These are phyloP conservation scores for Inosperma sp. DNA, from an alignment of 768 basidiomycete species.

Conservation along the genomic window DNA sequence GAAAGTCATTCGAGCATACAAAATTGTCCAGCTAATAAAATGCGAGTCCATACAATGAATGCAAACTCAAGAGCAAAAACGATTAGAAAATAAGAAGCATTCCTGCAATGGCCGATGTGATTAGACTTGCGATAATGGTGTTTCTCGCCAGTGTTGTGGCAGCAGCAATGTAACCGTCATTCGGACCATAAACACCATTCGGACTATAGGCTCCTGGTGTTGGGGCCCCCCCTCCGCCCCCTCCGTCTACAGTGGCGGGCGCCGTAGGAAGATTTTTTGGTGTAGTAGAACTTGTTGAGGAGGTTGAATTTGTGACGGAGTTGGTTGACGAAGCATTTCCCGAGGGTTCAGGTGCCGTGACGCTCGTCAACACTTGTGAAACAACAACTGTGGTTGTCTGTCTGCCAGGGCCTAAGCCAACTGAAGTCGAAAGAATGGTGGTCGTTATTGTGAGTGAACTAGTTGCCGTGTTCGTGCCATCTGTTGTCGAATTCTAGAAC, in stretches of 20 bases:
- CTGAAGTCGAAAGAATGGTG: slow-evolving; percentile 38
- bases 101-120: slow-evolving; percentile 48
- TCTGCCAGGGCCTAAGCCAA: slow-evolving; percentile 33
- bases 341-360: slow-evolving; percentile 23
- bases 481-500: slow-evolving; percentile 8
- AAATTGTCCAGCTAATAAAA: not conserved
- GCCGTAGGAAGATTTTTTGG: slow-evolving; percentile 54
- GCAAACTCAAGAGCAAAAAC: slow-evolving; percentile 2
- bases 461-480: not conserved
- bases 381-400: slow-evolving; percentile 38
- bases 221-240: slow-evolving; percentile 53
- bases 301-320: not conserved
- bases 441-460: slow-evolving; percentile 24
- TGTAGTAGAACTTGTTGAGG: slow-evolving; percentile 35
- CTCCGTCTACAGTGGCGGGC: slow-evolving; percentile 48
- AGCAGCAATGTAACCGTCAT: slow-evolving; percentile 59
- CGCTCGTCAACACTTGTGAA: slow-evolving; percentile 45
- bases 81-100: slow-evolving; percentile 42
- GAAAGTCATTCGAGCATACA: not conserved
- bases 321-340: not conserved
- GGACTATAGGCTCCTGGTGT: slow-evolving; percentile 48
- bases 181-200: slow-evolving; percentile 60
- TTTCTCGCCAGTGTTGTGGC: slow-evolving; percentile 46
- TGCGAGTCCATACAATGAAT: not conserved
- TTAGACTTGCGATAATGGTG: slow-evolving; percentile 38